A percentile compares a stretch with the other conserved stretches of the same genome.
phyloP scores from a whole-genome alignment of 1,139 yeast genomes.

The Suhomyces choctaworum region DNA sequence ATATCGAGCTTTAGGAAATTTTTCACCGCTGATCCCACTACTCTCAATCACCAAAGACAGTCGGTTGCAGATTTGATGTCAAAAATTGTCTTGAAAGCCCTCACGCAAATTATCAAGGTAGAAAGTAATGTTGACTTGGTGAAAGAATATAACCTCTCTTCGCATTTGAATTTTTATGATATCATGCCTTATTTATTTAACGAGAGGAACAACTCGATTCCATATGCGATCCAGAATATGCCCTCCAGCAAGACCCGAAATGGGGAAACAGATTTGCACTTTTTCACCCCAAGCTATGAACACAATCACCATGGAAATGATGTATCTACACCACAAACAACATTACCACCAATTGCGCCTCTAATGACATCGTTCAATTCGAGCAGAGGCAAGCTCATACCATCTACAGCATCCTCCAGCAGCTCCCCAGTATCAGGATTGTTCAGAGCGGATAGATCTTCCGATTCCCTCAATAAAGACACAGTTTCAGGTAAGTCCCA shows the following conservation, averaged over 20 bases:
- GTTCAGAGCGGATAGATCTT: too few species aligned
- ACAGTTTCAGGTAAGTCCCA: too few species aligned
- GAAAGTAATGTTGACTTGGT: slow-evolving; percentile 19
- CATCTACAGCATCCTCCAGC: too few species aligned
- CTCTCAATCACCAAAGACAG: slow-evolving; percentile 14
- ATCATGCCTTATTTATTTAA: slow-evolving; percentile 3
- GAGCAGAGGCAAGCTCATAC: too few species aligned
- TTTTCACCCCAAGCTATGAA: slow-evolving; percentile 1
- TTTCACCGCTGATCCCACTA: slow-evolving; percentile 19
- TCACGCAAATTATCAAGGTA: slow-evolving; percentile 26
- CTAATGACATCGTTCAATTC: too few species aligned
- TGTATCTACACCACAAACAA: background rate
- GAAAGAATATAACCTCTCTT: slow-evolving; percentile 13
- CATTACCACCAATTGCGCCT: slow-evolving; percentile 1
- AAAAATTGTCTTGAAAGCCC: slow-evolving; percentile 26
- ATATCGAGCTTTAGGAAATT: slow-evolving; percentile 14
- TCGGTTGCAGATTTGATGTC: slow-evolving; percentile 23
- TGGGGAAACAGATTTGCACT: background rate
- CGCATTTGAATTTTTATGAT: background rate
- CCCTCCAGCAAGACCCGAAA: background rate
- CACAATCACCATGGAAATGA: background rate
- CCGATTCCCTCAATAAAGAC: too few species aligned
- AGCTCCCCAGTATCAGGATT: too few species aligned
- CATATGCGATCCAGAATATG: slow-evolving; percentile 3
- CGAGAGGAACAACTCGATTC: slow-evolving; percentile 2